These are phyloP conservation scores for Pseudocercospora vitis DNA, from an alignment of 2,329 filamentous ascomycete genomes.

Conservation along the genomic window DNA sequence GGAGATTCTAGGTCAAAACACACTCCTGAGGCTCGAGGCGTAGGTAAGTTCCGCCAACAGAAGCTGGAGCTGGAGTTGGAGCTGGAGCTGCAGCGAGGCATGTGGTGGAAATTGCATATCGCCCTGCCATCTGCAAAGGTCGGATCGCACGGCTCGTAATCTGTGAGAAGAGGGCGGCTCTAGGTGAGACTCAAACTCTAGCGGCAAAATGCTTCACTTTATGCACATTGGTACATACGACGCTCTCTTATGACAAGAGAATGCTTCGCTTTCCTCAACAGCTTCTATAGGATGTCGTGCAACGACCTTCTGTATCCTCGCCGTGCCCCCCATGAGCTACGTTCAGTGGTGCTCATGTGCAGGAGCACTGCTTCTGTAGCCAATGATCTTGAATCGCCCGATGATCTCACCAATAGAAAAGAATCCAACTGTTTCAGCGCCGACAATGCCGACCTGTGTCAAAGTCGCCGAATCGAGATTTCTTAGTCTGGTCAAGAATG, in stretches of 20 bases:
- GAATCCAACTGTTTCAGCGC: slow-evolving; percentile 88
- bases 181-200: neutral
- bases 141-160: neutral
- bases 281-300: slow-evolving; percentile 19
- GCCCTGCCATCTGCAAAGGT: neutral
- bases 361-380: slow-evolving; percentile 59
- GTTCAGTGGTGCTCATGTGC: slow-evolving; percentile 28
- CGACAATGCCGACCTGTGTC: slow-evolving; percentile 70
- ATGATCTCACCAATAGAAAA: slow-evolving; percentile 98
- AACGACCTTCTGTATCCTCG: slow-evolving; percentile 1
- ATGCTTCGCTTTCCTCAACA: slow-evolving; percentile 6
- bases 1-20: too few species aligned
- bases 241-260: slow-evolving; percentile 10
- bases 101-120: too few species aligned
- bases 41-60: too few species aligned
- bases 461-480: slow-evolving; percentile 71
- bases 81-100: neutral
- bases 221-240: slow-evolving; percentile 35
- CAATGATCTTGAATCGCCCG: slow-evolving; percentile 90
- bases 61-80: too few species aligned
- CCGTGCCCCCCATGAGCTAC: neutral
- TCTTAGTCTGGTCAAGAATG: slow-evolving; percentile 60
- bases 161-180: neutral
- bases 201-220: slow-evolving; percentile 16
- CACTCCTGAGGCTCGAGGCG: neutral